Percentiles rank a stretch among this genome's conserved stretches.
phyloP scores from a whole-genome alignment of 805 yeast genomes.

The Saccharomycopsis guyanensis region DNA sequence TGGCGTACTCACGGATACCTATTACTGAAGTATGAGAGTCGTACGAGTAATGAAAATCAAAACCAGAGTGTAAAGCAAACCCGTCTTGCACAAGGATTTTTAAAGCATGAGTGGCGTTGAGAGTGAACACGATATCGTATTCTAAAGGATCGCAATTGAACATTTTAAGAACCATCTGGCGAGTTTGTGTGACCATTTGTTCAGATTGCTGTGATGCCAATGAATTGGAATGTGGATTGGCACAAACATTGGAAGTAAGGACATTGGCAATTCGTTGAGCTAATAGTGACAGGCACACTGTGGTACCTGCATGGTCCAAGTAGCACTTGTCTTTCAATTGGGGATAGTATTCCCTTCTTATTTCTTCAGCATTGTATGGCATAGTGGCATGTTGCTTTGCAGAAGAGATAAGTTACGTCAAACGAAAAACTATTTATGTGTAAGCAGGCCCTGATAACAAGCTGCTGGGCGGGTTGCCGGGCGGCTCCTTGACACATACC shows the following conservation, averaged over 20 bases:
- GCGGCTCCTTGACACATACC: too few species aligned
- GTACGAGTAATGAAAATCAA: constrained; percentile 23
- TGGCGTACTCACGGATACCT: constrained; percentile 30
- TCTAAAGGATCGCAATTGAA: constrained; percentile 30
- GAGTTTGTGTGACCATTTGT: constrained; percentile 24
- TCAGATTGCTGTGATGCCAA: constrained; percentile 28
- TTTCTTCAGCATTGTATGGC: not conserved
- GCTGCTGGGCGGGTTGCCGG: too few species aligned
- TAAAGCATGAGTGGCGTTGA: constrained; percentile 34
- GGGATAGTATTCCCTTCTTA: not conserved
- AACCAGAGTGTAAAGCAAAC: constrained; percentile 15
- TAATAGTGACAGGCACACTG: constrained; percentile 29
- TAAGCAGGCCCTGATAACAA: too few species aligned
- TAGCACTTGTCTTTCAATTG: constrained; percentile 22
- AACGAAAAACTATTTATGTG: too few species aligned
- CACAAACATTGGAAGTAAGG: constrained; percentile 25
- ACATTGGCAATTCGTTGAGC: constrained; percentile 24
- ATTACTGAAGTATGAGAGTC: constrained; percentile 38
- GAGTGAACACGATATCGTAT: constrained; percentile 34
- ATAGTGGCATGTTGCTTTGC: too few species aligned
- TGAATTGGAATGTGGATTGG: constrained; percentile 38
- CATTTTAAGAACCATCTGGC: constrained; percentile 28
- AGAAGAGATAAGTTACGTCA: too few species aligned
- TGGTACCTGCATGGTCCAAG: constrained; percentile 39
- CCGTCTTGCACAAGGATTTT: constrained; percentile 31